Evolutionary conservation across 805 yeast species (phyloP).

Genomic region (Candida boidinii): DNA sequence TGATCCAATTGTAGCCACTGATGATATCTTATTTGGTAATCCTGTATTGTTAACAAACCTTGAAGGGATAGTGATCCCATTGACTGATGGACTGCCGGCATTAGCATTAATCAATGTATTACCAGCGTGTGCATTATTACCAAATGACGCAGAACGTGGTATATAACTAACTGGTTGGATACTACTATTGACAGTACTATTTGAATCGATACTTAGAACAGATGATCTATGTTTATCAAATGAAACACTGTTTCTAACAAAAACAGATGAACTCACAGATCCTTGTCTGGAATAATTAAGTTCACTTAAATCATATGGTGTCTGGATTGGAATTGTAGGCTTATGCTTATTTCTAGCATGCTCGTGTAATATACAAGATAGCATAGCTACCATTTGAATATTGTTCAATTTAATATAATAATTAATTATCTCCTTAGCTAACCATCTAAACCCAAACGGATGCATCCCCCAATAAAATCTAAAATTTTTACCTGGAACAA

Average conservation of each 20-base stretch:
- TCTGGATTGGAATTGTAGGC: conserved; percentile 34
- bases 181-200: no score
- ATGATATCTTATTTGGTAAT: no score
- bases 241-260: no score
- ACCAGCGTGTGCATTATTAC: no score
- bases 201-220: no score
- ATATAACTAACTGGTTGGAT: no score
- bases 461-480: conserved; percentile 70
- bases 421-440: conserved; percentile 49
- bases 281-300: background rate
- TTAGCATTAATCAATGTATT: no score
- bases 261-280: background rate
- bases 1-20: no score
- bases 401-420: conserved; percentile 61
- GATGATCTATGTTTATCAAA: conserved; percentile 1
- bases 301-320: conserved; percentile 27
- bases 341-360: conserved; percentile 20
- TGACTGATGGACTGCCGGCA: no score
- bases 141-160: no score
- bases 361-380: conserved; percentile 62
- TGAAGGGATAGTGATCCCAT: no score
- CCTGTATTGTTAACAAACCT: no score
- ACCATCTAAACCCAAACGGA: conserved; percentile 65
- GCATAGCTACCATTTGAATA: conserved; percentile 85
- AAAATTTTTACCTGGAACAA: conserved; percentile 8